Evolutionary conservation across 2,329 filamentous ascomycete genomes (phyloP), one percentile per base, ranked within the genome.

Genomic region (Diaporthe capsici): DNA sequence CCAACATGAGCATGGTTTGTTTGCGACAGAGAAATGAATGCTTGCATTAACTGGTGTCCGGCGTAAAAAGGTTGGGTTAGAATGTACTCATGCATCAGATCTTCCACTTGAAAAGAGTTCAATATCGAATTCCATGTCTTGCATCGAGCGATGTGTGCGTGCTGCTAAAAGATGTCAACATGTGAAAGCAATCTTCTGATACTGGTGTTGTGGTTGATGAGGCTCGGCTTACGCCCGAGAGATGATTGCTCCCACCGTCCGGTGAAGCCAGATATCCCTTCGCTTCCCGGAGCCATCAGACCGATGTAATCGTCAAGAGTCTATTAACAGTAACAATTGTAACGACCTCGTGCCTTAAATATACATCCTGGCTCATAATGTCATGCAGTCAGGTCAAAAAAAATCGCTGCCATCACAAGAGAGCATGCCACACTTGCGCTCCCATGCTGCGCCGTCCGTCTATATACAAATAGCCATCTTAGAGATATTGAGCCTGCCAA

Each of bases 1-100:
- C 87, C 87, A 73, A 76, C n/a, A 47, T 73, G 39, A 57, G 39
- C 25, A 47, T 22, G n/a, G 13, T 5, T 55, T 31, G n/a, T 37
- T 22, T 37, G 44, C 7, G 22, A 17, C 12, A 47, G 22, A 37
- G 31, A 25, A 4, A 55, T 28, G n/a, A 20, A 20, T 28, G 15
- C 7, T 53, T 37, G 71, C 71, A 65, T 73, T 28, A 8, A 37
- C 49, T 65, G 58, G 71, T 34, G 58, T 55, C 42, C 20, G 71
- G 47, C 31, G 71, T 47, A 55, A 34, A 17, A 28, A 8, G 28
- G 39, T 47, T 71, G 47, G 65, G 22, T 51, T 51, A 34, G 28
- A 53, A 53, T 39, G 49, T 39, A 20, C 34, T 22, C 22, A 25
- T 25, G 65, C 31, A 68, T 49, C 61, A 49, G 13, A 5, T 58